phyloP scores from a whole-genome alignment of 2,329 filamentous ascomycete genomes.

The Fusarium lyarnte region DNA sequence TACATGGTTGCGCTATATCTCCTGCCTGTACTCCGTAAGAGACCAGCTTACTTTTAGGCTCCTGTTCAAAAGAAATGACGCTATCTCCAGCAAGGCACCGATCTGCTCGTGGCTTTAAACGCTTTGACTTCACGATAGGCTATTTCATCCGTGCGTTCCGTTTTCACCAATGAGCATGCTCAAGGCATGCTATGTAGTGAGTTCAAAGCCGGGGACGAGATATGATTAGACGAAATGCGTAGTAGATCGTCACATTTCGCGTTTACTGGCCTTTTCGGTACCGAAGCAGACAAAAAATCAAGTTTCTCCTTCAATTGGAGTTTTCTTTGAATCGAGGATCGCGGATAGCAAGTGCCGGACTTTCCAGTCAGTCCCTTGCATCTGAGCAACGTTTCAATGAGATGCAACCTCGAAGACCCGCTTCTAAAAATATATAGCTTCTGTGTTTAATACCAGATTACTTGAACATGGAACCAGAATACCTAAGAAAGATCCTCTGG shows the following conservation, averaged over 20 bases:
- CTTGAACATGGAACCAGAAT: not conserved
- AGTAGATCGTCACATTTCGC: not conserved
- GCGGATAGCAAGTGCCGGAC: not conserved
- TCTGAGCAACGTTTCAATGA: not conserved
- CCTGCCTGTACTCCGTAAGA: too few relatives aligned
- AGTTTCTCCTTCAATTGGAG: not conserved
- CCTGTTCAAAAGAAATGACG: not conserved
- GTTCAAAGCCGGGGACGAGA: not conserved
- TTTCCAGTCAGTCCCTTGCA: not conserved
- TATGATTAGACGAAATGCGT: not conserved
- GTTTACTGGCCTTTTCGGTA: not conserved
- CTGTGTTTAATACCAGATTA: too few relatives aligned
- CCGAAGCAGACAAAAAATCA: not conserved
- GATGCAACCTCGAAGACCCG: not conserved
- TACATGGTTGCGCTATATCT: not conserved
- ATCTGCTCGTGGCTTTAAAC: not conserved
- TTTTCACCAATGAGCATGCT: not conserved
- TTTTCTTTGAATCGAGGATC: not conserved
- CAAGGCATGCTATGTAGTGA: not conserved
- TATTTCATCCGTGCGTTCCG: not conserved
- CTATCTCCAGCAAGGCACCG: not conserved
- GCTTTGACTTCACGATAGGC: not conserved
- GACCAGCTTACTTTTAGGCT: not conserved
- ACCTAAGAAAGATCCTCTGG: not conserved
- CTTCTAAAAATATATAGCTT: not conserved